Evolutionary conservation across 805 yeast genomes (phyloP), one percentile per base, ranked within the genome.

Genomic region (Maudiozyma bulderi): DNA sequence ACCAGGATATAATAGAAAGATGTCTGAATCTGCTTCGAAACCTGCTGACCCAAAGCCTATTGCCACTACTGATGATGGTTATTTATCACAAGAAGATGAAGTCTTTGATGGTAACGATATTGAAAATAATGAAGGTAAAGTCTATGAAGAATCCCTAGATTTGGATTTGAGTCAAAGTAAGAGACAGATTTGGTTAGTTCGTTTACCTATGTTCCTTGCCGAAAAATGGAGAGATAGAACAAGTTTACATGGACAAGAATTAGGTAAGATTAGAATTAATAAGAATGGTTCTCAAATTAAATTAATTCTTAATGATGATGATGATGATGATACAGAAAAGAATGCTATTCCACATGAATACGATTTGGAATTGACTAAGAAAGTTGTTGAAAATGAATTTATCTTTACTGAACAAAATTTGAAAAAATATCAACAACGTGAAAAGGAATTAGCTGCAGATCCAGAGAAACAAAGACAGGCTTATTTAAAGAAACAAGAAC

Each of bases 171-270:
- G 73, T 1, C 70, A 73, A 32, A 78, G 82, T 13, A 73, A 69
- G 44, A 82, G 84, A 58, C 88, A 88, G 56, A 82, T 93, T 40
- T 93, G 98, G 99, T 72, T 93, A 26, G 95, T 93, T 28, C 79
- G 93, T 57, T 70, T 93, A 60, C 98, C 99, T 1, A 81, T 86
- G 60, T 88, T 88, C 60, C 70, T 93, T 52, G 84, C 95, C 32
- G 86, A 83, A 40, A 74, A 78, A 54, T 88, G 97, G 95, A 75
- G 81, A 47, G 75, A 83, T 53, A 74, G 77, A 47, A 78, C 73
- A 28, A 69, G 71, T 42, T 67, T 84, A 45, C 75, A 78, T 47
- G 96, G 96, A 6, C 81, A 83, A 59, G 82, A 82, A 51, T 68
- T 93, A 54, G 95, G 96, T 6, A 81, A 80, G 56, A 86, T 93